Conservation (phyloP, 2,329 filamentous ascomycete genomes). For the Scedosporium boydii region DNA sequence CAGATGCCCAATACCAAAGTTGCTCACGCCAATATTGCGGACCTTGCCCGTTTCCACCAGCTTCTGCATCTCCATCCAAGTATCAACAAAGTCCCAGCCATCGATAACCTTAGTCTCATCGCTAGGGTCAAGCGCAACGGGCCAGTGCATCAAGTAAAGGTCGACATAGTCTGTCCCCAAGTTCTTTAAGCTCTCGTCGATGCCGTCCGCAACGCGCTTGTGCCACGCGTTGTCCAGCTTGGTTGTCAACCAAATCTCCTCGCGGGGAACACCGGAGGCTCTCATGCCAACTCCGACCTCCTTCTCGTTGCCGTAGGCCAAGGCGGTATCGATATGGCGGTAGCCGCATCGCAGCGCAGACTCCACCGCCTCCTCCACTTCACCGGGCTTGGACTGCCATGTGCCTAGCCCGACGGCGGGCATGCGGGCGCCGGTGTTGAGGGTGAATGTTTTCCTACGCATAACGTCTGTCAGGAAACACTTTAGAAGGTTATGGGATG, state of each 20-base stretch:
- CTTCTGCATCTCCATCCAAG: constrained; percentile 65
- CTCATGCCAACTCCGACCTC: constrained; percentile 58
- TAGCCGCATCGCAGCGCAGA: constrained; percentile 59
- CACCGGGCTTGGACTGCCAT: constrained; percentile 63
- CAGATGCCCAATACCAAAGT: constrained; percentile 73
- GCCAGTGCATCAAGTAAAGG: constrained; percentile 66
- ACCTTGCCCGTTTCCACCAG: constrained; percentile 60
- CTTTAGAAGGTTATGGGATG: neutral
- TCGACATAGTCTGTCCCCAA: constrained; percentile 60
- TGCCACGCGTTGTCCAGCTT: constrained; percentile 79
- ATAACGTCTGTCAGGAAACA: neutral
- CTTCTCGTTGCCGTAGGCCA: constrained; percentile 68
- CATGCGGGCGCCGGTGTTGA: constrained; percentile 71
- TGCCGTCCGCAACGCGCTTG: constrained; percentile 53
- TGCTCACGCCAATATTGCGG: constrained; percentile 74
- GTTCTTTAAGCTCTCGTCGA: constrained; percentile 49
- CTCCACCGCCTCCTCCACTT: constrained; percentile 63
- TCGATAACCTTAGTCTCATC: constrained; percentile 58
- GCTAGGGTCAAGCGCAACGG: constrained; percentile 50
- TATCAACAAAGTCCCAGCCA: constrained; percentile 78
- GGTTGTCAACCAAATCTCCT: constrained; percentile 64
- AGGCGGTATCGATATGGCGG: constrained; percentile 67
- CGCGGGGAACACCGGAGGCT: constrained; percentile 53
- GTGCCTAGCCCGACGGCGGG: constrained; percentile 69
- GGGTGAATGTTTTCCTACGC: constrained; percentile 41